These are phyloP conservation scores for Calamus simplicifolius DNA, from an alignment of 176 grass and related monocot genomes.

Conservation along the genomic window DNA sequence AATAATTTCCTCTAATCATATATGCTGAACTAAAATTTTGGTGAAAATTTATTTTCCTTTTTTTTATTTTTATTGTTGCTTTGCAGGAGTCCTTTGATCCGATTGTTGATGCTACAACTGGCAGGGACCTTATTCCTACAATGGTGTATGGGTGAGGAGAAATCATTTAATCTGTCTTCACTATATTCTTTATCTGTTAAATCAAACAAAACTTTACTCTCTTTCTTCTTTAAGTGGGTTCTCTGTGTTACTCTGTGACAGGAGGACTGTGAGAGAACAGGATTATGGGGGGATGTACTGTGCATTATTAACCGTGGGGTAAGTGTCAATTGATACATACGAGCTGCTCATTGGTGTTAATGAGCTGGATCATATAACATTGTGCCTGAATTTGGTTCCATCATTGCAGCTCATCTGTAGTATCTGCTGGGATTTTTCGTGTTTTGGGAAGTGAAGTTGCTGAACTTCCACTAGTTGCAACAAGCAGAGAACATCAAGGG, in stretches of 20 bases:
- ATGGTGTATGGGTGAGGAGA: slow-evolving; percentile 82
- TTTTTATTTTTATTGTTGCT: too few relatives aligned
- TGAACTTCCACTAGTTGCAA: slow-evolving; percentile 86
- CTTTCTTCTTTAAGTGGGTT: neutral
- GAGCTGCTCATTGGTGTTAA: too few relatives aligned
- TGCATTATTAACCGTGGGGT: slow-evolving; percentile 77
- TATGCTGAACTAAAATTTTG: too few relatives aligned
- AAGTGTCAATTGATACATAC: neutral
- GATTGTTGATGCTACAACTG: slow-evolving; percentile 53
- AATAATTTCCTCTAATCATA: too few relatives aligned
- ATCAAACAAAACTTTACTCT: neutral
- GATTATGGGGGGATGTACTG: slow-evolving; percentile 96
- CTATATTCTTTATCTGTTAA: neutral
- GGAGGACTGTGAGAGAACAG: slow-evolving; percentile 61
- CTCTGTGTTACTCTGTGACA: slow-evolving; percentile 33
- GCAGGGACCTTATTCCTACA: slow-evolving; percentile 74
- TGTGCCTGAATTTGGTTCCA: too few relatives aligned
- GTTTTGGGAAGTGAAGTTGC: slow-evolving; percentile 82
- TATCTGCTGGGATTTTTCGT: slow-evolving; percentile 80
- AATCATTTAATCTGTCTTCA: neutral
- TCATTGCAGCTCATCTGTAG: slow-evolving; percentile 52
- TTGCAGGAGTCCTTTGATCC: slow-evolving; percentile 94
- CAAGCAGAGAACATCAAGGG: slow-evolving; percentile 76
- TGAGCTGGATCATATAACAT: too few relatives aligned
- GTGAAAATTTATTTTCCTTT: too few relatives aligned